Evolutionary conservation across 1,284 basidiomycete species (phyloP).

Genomic region (Ustilago tritici): DNA sequence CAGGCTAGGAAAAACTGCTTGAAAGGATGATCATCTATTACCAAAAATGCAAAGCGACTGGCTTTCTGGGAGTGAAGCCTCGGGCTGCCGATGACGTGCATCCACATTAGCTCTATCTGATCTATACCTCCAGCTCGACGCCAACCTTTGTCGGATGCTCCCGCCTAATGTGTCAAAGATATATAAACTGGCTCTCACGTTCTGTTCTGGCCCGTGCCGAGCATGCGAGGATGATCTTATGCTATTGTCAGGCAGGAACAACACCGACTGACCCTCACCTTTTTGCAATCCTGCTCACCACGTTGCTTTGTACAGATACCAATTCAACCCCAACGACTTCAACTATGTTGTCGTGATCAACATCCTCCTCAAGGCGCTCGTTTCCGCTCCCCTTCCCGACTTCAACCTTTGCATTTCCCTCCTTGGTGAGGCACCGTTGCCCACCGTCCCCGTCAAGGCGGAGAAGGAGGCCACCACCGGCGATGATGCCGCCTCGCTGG

Average conservation of each 20-base stretch:
- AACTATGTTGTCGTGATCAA: conserved; percentile 92
- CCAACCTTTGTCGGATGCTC: background rate
- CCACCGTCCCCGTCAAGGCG: conserved; percentile 39
- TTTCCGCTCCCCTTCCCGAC: conserved; percentile 81
- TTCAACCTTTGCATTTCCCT: conserved; percentile 93
- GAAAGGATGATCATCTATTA: conserved; percentile 43
- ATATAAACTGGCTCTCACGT: background rate
- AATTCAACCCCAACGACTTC: conserved; percentile 93
- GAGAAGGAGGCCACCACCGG: conserved; percentile 44
- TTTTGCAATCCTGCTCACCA: background rate
- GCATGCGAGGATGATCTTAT: background rate
- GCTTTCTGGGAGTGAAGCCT: conserved; percentile 59
- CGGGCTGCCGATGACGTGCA: conserved; percentile 52
- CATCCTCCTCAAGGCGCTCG: conserved; percentile 92
- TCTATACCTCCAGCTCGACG: background rate
- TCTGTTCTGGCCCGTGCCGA: conserved; percentile 15
- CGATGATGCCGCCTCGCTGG: conserved; percentile 35
- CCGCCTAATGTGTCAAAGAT: background rate
- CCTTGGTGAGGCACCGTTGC: conserved; percentile 76
- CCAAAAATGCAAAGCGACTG: conserved; percentile 53
- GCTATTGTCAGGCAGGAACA: background rate
- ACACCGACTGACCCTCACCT: conserved; percentile 14
- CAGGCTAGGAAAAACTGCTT: background rate
- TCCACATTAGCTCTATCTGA: conserved; percentile 70
- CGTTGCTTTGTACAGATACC: conserved; percentile 76